Conservation (phyloP, 305 asterid genomes). For the Euphrasia arctica region DNA sequence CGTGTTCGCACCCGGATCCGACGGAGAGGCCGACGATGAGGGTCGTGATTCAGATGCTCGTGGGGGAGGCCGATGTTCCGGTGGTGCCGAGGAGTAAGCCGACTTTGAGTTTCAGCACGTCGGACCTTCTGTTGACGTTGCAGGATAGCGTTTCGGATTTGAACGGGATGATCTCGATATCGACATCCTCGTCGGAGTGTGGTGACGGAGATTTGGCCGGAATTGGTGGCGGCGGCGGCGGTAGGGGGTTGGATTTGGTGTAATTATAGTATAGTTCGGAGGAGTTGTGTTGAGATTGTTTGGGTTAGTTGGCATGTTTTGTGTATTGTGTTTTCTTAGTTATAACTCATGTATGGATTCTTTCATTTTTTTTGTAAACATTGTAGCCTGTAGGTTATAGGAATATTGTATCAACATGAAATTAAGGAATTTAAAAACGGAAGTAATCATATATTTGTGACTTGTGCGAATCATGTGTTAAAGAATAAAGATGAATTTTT, state of each 20-base stretch:
- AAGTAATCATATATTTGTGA: too few species aligned
- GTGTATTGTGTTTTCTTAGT: background rate
- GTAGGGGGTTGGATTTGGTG: conserved; percentile 7
- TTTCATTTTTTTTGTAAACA: too few species aligned
- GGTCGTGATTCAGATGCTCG: conserved; percentile 16
- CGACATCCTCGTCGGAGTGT: conserved; percentile 1
- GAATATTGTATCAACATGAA: too few species aligned
- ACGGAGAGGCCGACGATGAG: conserved; percentile 5
- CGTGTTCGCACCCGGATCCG: conserved; percentile 15
- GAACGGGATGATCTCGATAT: conserved; percentile 7
- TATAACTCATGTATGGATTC: background rate
- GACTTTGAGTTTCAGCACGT: conserved; percentile 7
- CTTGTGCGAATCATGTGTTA: too few species aligned
- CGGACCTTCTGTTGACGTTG: conserved; percentile 11
- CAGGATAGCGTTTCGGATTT: conserved; percentile 17
- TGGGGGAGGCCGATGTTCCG: conserved; percentile 13
- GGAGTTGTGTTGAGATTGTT: background rate
- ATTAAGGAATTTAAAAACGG: too few species aligned
- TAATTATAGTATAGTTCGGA: background rate
- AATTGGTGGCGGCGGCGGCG: background rate
- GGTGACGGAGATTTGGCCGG: background rate
- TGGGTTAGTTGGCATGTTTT: background rate
- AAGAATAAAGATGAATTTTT: too few species aligned
- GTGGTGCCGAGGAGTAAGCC: conserved; percentile 1
- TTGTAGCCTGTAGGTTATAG: too few species aligned